A percentile compares a stretch with the other conserved stretches of the same genome.
Conservation (phyloP, 106 monocot species). For the Dactylorhiza incarnata region DNA sequence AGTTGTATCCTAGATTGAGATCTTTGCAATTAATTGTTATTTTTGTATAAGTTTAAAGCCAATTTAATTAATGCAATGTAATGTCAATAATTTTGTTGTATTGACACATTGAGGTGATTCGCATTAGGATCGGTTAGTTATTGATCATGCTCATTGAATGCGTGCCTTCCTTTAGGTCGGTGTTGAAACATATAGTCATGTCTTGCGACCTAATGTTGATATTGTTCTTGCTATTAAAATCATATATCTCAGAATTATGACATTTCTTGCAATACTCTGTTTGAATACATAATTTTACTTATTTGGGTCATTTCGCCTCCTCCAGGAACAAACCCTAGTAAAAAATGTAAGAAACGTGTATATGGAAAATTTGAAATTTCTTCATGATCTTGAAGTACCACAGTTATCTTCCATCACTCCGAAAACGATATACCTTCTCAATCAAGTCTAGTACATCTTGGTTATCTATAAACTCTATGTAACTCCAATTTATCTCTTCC, state of each 20-base stretch:
- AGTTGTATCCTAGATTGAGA: no score
- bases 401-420: background rate
- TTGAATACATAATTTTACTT: background rate
- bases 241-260: background rate
- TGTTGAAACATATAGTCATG: background rate
- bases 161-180: background rate
- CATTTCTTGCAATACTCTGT: background rate
- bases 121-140: no score
- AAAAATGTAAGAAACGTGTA: no score
- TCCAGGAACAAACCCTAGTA: background rate
- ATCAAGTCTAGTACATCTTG: slow-evolving; percentile 58
- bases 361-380: background rate
- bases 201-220: background rate
- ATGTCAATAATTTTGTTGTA: no score
- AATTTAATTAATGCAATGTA: no score
- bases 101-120: no score
- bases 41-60: no score
- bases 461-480: slow-evolving; percentile 68
- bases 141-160: no score
- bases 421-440: slow-evolving; percentile 37
- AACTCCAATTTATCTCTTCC: slow-evolving; percentile 60
- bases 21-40: no score
- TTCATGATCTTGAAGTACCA: background rate
- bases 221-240: background rate
- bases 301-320: background rate